Percentiles rank a stretch among this genome's conserved stretches.
phyloP scores from a whole-genome alignment of 495 filamentous ascomycete genomes.

The Aspergillus homomorphus region DNA sequence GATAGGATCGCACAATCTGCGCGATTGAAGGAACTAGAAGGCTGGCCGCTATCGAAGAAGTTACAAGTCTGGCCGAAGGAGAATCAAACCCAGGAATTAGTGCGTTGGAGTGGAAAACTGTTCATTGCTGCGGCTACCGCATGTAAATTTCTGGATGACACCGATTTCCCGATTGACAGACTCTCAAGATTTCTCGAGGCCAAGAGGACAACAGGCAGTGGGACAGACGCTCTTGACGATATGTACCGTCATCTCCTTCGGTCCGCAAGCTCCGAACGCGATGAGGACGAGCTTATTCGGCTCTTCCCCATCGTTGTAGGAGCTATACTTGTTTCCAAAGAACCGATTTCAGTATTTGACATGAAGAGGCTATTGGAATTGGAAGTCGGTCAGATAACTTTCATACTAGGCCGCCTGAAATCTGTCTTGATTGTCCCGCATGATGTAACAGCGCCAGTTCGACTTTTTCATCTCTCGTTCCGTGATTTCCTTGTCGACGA shows the following conservation, averaged over 20 bases:
- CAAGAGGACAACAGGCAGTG: background rate
- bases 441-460: background rate
- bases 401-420: background rate
- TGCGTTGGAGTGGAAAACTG: background rate
- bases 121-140: background rate
- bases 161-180: background rate
- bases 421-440: background rate
- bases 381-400: background rate
- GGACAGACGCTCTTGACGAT: background rate
- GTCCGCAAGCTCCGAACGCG: background rate
- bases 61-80: background rate
- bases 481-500: background rate
- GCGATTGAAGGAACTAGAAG: too few relatives aligned
- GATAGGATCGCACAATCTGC: too few relatives aligned
- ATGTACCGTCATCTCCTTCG: background rate
- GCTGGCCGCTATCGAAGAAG: too few relatives aligned
- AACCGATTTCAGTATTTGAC: background rate
- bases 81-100: background rate
- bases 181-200: background rate
- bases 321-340: background rate
- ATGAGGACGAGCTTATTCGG: background rate
- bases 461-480: background rate
- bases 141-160: background rate
- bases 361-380: background rate
- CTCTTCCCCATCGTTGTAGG: background rate